Evolutionary conservation across 441 rosid genomes (phyloP).

Genomic region (Hura crepitans): DNA sequence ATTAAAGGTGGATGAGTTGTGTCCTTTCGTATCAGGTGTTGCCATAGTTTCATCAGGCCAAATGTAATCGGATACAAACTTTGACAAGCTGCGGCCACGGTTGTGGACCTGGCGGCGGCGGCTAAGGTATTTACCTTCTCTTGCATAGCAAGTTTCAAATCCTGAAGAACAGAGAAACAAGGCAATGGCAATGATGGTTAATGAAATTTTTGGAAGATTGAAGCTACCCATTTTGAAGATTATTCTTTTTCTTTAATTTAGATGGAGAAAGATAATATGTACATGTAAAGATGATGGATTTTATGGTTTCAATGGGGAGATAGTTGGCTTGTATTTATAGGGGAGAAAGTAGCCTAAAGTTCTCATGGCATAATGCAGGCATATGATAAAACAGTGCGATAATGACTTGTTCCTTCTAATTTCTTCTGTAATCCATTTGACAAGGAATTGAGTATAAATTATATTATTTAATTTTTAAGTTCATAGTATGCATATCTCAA

Average conservation of each 20-base stretch:
- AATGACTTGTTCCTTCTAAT: neutral
- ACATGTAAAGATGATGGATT: slow-evolving; percentile 15
- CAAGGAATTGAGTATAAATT: too few relatives aligned
- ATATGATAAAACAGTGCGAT: neutral
- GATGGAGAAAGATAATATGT: neutral
- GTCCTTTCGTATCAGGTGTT: neutral
- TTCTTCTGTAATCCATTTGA: neutral
- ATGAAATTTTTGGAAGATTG: slow-evolving; percentile 25
- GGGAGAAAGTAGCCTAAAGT: neutral
- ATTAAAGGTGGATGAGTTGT: slow-evolving; percentile 39
- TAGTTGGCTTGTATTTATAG: slow-evolving; percentile 11
- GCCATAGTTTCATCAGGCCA: neutral
- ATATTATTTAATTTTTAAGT: too few relatives aligned
- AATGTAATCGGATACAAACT: slow-evolving; percentile 7
- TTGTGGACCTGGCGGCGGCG: slow-evolving; percentile 18
- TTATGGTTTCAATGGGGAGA: neutral
- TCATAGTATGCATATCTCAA: too few relatives aligned
- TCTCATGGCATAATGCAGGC: neutral
- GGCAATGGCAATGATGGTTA: slow-evolving; percentile 26
- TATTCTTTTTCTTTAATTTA: neutral
- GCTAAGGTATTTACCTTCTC: slow-evolving; percentile 30
- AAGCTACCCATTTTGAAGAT: slow-evolving; percentile 31
- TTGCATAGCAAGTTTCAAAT: slow-evolving; percentile 43
- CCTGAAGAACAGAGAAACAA: slow-evolving; percentile 29
- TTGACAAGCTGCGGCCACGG: slow-evolving; percentile 20